phyloP scores from a whole-genome alignment of 2,329 filamentous ascomycete species.

The Knoxdaviesia proteae region DNA sequence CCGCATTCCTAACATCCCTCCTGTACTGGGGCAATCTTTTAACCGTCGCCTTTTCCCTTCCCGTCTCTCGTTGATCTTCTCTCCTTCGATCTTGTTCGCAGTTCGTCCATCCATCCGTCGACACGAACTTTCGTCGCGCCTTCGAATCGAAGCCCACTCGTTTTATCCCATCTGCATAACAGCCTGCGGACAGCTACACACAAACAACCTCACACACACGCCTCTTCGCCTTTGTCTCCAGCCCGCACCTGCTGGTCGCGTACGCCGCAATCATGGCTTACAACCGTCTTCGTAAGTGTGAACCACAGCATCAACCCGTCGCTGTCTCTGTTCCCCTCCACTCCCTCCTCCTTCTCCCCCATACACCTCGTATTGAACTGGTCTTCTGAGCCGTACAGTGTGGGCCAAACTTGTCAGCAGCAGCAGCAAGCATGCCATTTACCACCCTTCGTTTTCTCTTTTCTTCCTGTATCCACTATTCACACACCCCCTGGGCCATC shows the following conservation, averaged over 20 bases:
- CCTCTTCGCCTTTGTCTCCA: background rate
- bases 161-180: no score
- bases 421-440: no score
- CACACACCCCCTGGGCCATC: no score
- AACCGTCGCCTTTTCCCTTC: no score
- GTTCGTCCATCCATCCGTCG: no score
- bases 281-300: conserved; percentile 6
- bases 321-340: background rate
- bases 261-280: conserved; percentile 5
- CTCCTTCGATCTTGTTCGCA: no score
- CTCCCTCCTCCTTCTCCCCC: background rate
- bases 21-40: no score
- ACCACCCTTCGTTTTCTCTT: background rate
- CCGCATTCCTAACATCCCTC: no score
- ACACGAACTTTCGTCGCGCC: background rate
- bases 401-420: no score
- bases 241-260: background rate
- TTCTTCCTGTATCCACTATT: background rate
- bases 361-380: background rate
- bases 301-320: background rate
- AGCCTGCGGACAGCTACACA: no score
- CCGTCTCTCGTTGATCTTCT: no score
- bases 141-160: background rate
- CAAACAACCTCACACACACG: background rate
- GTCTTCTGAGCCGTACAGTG: background rate